Evolutionary conservation across 768 basidiomycete species (phyloP).

Genomic region (Chiua virens): DNA sequence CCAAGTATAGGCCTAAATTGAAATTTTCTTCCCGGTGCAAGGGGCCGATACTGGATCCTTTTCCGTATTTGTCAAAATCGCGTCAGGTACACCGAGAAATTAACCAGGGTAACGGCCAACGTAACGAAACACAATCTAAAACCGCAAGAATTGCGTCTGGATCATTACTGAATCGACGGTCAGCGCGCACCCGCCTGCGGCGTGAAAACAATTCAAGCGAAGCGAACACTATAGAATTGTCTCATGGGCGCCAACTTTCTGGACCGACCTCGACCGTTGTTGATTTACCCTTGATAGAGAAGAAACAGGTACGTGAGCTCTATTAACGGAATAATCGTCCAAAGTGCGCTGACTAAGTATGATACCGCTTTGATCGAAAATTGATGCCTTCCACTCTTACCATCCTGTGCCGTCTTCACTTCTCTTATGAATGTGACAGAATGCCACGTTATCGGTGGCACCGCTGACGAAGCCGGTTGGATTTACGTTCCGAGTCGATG

Average conservation of each 20-base stretch:
- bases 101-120: constrained; percentile 10
- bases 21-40: constrained; percentile 8
- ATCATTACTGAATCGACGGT: not conserved
- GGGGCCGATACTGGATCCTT: constrained; percentile 15
- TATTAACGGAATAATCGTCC: constrained; percentile 21
- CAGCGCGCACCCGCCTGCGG: constrained; percentile 4
- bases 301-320: constrained; percentile 31
- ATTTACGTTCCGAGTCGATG: constrained; percentile 55
- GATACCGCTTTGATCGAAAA: constrained; percentile 7
- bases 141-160: not conserved
- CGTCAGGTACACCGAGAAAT: constrained; percentile 10
- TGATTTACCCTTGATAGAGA: constrained; percentile 27
- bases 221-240: not conserved
- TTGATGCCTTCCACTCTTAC: constrained; percentile 4
- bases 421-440: constrained; percentile 15
- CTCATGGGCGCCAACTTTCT: constrained; percentile 6
- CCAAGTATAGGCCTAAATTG: constrained; percentile 28
- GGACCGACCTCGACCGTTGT: constrained; percentile 16
- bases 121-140: constrained; percentile 6
- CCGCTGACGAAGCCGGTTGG: constrained; percentile 47
- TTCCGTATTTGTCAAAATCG: constrained; percentile 20
- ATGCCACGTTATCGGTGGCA: constrained; percentile 25
- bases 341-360: constrained; percentile 25
- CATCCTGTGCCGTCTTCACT: constrained; percentile 19
- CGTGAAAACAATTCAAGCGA: not conserved